These are phyloP conservation scores for Dactylella cylindrospora DNA, from an alignment of 2,329 filamentous ascomycete species.

Conservation along the genomic window DNA sequence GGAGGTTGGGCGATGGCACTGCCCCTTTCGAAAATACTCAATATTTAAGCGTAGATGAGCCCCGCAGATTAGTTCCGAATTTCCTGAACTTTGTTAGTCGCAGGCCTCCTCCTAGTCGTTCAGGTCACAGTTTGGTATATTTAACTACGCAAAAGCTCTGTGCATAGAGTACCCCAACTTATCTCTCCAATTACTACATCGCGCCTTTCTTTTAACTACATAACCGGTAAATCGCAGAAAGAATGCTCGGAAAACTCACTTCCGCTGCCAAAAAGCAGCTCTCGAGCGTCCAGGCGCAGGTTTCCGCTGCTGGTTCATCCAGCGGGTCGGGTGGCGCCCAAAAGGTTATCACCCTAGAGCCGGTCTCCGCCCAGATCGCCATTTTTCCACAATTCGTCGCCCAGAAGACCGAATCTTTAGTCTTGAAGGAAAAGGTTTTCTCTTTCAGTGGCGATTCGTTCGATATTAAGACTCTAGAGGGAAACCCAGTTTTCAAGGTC, in stretches of 20 bases:
- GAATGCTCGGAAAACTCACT: slow-evolving; percentile 31
- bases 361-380: slow-evolving; percentile 23
- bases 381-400: slow-evolving; percentile 40
- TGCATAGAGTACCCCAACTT: too few species aligned
- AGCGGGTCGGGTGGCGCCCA: neutral
- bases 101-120: too few species aligned
- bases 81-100: too few species aligned
- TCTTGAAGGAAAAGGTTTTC: slow-evolving; percentile 64
- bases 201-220: too few species aligned
- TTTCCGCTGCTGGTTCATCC: slow-evolving; percentile 2
- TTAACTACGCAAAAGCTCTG: too few species aligned
- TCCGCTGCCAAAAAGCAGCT: slow-evolving; percentile 14
- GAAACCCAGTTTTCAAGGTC: slow-evolving; percentile 58
- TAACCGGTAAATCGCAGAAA: too few species aligned
- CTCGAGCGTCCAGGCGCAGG: slow-evolving; percentile 5
- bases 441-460: slow-evolving; percentile 67
- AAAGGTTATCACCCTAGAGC: slow-evolving; percentile 1
- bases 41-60: too few species aligned
- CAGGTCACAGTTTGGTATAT: too few species aligned
- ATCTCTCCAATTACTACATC: too few species aligned
- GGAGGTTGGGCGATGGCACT: too few species aligned
- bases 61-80: too few species aligned
- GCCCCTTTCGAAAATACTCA: too few species aligned
- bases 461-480: slow-evolving; percentile 61
- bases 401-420: slow-evolving; percentile 54